Evolutionary conservation across 2,329 filamentous ascomycete species (phyloP), one percentile per base, ranked within the genome.

Genomic region (Colletotrichum sp.): DNA sequence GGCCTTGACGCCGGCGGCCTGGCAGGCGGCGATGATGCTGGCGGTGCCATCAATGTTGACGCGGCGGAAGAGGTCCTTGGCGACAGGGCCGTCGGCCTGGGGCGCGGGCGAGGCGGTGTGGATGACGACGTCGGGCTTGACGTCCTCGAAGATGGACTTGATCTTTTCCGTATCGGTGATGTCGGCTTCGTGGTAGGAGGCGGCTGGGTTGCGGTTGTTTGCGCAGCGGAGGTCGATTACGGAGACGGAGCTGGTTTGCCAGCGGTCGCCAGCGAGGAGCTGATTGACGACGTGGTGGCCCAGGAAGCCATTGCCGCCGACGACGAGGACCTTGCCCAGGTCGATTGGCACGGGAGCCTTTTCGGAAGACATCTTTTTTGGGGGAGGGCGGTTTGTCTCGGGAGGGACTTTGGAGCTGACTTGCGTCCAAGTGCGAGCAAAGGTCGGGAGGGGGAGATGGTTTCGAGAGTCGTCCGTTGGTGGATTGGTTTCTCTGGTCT

Each of bases 11-110:
- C 91, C 93, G 48, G 90, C 90, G 79, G 91, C 88, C 81, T 91
- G 90, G 80, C 94, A 94, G 18, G 95, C 95, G 43, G 93, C 91
- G 71, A 99, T 87, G 65, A 98, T 90, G 78, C 94, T 93, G 78
- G 89, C 89, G 16, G 97, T 98, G 68, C 96, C 96, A 68, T 95
- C 93, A 68, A 98, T 93, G 84, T 99, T 99, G 82, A 99, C 94
- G 83, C 93, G 93, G 80, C 92, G 91, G 83, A 97, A 94, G 43
- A 95, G 85, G 21, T 90, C 89, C 78, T 93, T 88, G 80, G 89
- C 85, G 81, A 90, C 85, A 36, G 68, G 43, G 83, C 88, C 81
- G 81, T 84, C 84, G 85, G 90, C 86, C 82, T 91, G 89, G 75
- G 87, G 89, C 28, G 89, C 85, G 52, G 95, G 95, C 39, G 93